Evolutionary conservation across 306 rosid genomes (phyloP).

Genomic region (Elaeagnus macrophylla): DNA sequence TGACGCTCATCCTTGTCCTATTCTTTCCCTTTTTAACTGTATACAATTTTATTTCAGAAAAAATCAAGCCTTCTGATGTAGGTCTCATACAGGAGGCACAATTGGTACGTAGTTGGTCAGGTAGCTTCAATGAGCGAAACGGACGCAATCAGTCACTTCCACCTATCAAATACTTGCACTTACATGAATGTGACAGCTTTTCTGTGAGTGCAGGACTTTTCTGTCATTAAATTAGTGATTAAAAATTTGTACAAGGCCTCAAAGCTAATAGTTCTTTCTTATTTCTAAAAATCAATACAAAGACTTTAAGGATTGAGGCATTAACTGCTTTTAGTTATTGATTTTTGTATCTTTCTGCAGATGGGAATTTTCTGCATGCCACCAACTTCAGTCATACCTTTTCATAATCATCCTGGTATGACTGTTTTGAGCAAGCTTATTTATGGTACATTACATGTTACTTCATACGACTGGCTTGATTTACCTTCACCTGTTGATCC

Average conservation of each 20-base stretch:
- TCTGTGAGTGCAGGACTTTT: conserved; percentile 49
- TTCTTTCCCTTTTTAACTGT: conserved; percentile 15
- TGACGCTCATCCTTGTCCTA: conserved; percentile 1
- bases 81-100: conserved; percentile 97
- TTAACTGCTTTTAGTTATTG: not conserved
- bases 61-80: conserved; percentile 85
- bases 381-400: conserved; percentile 77
- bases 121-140: conserved; percentile 37
- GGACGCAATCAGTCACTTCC: conserved; percentile 56
- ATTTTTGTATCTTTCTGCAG: conserved; percentile 32
- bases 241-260: no score
- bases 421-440: conserved; percentile 93
- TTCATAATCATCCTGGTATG: conserved; percentile 96
- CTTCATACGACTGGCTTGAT: conserved; percentile 88
- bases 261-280: not conserved
- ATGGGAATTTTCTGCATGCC: conserved; percentile 99
- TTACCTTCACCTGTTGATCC: conserved; percentile 40
- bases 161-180: conserved; percentile 82
- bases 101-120: conserved; percentile 69
- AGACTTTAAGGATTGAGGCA: conserved; percentile 13
- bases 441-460: conserved; percentile 72
- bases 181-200: conserved; percentile 70
- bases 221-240: no score
- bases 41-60: conserved; percentile 50
- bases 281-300: not conserved